Conservation (phyloP, 805 yeast genomes). For the Nakazawaea anatomiae region DNA sequence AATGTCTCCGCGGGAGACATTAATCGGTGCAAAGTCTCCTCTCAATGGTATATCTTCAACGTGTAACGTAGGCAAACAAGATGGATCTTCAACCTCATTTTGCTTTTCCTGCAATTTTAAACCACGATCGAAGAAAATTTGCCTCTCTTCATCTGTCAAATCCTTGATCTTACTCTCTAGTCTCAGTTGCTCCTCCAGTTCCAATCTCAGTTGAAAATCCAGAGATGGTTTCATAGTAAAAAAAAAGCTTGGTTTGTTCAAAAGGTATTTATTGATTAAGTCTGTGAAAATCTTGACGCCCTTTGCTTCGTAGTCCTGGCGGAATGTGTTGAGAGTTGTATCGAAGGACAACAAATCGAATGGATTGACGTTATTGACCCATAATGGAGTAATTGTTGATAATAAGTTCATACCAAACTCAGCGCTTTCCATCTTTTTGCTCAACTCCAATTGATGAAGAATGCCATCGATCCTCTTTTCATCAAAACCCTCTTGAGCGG, state of each 20-base stretch:
- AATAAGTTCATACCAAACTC: slow-evolving; percentile 82
- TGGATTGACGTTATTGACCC: slow-evolving; percentile 82
- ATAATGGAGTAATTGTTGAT: slow-evolving; percentile 70
- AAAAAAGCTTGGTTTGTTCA: slow-evolving; percentile 53
- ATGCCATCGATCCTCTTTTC: slow-evolving; percentile 71
- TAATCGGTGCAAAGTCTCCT: slow-evolving; percentile 34
- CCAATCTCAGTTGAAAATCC: slow-evolving; percentile 43
- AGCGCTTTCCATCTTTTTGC: slow-evolving; percentile 81
- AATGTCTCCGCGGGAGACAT: slow-evolving; percentile 25
- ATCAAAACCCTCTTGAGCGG: slow-evolving; percentile 41
- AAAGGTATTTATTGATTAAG: slow-evolving; percentile 47
- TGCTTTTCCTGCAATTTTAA: slow-evolving; percentile 56
- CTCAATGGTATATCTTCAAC: slow-evolving; percentile 64
- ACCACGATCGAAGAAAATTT: slow-evolving; percentile 56
- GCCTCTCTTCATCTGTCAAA: slow-evolving; percentile 51
- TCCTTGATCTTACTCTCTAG: slow-evolving; percentile 35
- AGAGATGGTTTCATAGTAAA: slow-evolving; percentile 74
- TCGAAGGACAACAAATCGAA: slow-evolving; percentile 63
- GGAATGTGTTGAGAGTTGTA: slow-evolving; percentile 51
- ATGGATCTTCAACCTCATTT: slow-evolving; percentile 62
- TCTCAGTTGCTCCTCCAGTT: slow-evolving; percentile 50
- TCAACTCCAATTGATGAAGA: slow-evolving; percentile 79
- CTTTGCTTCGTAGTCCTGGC: slow-evolving; percentile 44
- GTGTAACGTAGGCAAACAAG: slow-evolving; percentile 73
- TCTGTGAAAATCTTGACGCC: slow-evolving; percentile 57